These are phyloP conservation scores for Penicillium sp. DNA, from an alignment of 2,329 filamentous ascomycete species.

Conservation along the genomic window DNA sequence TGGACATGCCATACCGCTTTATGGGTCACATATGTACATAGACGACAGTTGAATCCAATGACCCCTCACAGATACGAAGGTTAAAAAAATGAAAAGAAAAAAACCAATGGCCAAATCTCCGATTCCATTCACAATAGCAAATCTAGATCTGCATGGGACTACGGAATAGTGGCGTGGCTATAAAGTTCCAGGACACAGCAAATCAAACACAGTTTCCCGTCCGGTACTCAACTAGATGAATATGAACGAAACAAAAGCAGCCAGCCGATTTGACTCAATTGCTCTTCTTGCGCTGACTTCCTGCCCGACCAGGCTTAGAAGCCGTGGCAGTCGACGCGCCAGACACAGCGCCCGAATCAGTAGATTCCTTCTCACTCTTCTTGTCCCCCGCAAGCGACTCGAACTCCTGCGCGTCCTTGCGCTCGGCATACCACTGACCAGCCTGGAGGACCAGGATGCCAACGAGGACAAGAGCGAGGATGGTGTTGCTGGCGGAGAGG, in stretches of 20 bases:
- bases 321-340: slow-evolving; percentile 9
- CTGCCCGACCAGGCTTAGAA: slow-evolving; percentile 17
- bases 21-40: slow-evolving; percentile 22
- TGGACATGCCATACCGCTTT: slow-evolving; percentile 6
- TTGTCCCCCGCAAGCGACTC: slow-evolving; percentile 53
- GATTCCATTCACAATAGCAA: neutral
- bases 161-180: neutral
- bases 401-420: slow-evolving; percentile 82
- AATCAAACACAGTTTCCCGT: neutral
- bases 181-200: neutral
- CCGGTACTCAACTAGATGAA: neutral
- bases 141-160: neutral
- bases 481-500: slow-evolving; percentile 91
- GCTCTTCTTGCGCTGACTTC: slow-evolving; percentile 30
- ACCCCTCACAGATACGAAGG: neutral
- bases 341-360: neutral
- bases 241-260: slow-evolving; percentile 1
- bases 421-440: slow-evolving; percentile 97
- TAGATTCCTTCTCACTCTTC: slow-evolving; percentile 43
- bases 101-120: neutral
- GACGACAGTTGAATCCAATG: neutral
- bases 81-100: neutral
- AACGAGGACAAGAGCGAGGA: slow-evolving; percentile 86
- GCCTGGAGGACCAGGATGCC: slow-evolving; percentile 92
- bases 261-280: slow-evolving; percentile 11